Evolutionary conservation across 495 filamentous ascomycete species (phyloP).

Genomic region (Hapsidospora chrysogenum): DNA sequence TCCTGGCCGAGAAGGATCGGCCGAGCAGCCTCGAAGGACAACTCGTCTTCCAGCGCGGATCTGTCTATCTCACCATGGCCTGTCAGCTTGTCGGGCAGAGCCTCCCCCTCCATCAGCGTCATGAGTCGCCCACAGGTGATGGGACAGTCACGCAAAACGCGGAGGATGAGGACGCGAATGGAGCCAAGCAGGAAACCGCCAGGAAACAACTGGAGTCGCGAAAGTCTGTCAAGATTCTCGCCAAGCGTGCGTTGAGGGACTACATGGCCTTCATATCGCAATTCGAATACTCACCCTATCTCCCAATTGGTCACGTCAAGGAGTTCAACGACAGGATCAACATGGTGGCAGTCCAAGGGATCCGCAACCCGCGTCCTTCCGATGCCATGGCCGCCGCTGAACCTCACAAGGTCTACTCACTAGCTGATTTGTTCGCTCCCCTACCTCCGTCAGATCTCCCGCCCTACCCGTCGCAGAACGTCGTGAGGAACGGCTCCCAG

Average conservation of each 20-base stretch:
- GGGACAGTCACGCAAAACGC: background rate
- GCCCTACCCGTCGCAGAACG: slow-evolving; percentile 32
- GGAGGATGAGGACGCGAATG: slow-evolving; percentile 4
- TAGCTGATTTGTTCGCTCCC: slow-evolving; percentile 39
- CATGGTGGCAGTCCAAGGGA: slow-evolving; percentile 24
- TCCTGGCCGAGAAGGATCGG: slow-evolving; percentile 49
- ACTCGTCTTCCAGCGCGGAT: slow-evolving; percentile 58
- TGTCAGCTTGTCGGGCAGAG: slow-evolving; percentile 42
- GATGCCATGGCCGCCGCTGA: slow-evolving; percentile 1
- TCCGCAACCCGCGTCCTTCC: slow-evolving; percentile 9
- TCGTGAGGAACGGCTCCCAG: slow-evolving; percentile 9
- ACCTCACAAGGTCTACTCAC: slow-evolving; percentile 21
- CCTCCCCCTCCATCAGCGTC: slow-evolving; percentile 10
- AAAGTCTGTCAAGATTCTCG: slow-evolving; percentile 49
- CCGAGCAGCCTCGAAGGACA: slow-evolving; percentile 58
- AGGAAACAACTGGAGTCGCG: slow-evolving; percentile 36
- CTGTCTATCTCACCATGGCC: slow-evolving; percentile 56
- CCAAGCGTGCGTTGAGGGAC: slow-evolving; percentile 57
- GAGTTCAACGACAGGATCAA: slow-evolving; percentile 51
- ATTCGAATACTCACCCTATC: slow-evolving; percentile 60
- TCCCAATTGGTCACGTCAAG: slow-evolving; percentile 44
- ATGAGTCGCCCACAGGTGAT: background rate
- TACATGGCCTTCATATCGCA: slow-evolving; percentile 49
- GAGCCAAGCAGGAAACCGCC: slow-evolving; percentile 17
- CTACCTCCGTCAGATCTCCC: slow-evolving; percentile 38